phyloP scores from a whole-genome alignment of 768 basidiomycete species.

The Mycena polygramma region DNA sequence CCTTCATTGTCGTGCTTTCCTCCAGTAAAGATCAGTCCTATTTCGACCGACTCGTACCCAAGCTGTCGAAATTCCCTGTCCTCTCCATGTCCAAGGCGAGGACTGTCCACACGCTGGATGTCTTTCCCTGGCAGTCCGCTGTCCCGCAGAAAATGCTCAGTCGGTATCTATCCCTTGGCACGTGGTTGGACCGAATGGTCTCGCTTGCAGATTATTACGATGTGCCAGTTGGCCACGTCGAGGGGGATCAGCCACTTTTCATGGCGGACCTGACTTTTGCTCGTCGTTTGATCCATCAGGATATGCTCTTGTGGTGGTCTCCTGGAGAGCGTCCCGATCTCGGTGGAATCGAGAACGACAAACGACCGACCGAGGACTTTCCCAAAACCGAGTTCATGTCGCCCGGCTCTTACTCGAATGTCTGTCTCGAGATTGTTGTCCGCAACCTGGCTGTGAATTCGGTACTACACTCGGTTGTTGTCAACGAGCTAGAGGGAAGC shows the following conservation, averaged over 20 bases:
- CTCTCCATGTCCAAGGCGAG: conserved; percentile 89
- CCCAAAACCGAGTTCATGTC: conserved; percentile 87
- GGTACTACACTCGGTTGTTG: conserved; percentile 91
- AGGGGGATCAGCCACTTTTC: conserved; percentile 89
- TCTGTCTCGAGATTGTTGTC: conserved; percentile 90
- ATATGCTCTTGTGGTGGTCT: conserved; percentile 98
- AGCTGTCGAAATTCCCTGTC: conserved; percentile 87
- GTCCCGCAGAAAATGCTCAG: conserved; percentile 87
- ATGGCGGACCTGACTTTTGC: conserved; percentile 94
- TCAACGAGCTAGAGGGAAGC: conserved; percentile 97
- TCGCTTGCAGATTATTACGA: conserved; percentile 92
- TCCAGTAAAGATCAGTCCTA: conserved; percentile 88
- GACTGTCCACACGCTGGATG: conserved; percentile 78
- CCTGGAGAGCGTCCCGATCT: conserved; percentile 89
- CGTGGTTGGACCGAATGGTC: conserved; percentile 84
- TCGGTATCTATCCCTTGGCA: conserved; percentile 83
- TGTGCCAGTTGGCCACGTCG: conserved; percentile 92
- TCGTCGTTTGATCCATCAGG: conserved; percentile 86
- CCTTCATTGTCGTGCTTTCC: conserved; percentile 84
- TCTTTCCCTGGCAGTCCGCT: conserved; percentile 91
- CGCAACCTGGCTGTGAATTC: conserved; percentile 95
- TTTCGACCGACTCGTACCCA: conserved; percentile 80
- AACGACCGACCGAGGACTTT: conserved; percentile 79
- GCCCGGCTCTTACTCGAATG: conserved; percentile 92
- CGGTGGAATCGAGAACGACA: conserved; percentile 93